Base-by-base conservation (phyloP, 257 asterid genomes). In the Gynochthodes officinalis region DNA sequence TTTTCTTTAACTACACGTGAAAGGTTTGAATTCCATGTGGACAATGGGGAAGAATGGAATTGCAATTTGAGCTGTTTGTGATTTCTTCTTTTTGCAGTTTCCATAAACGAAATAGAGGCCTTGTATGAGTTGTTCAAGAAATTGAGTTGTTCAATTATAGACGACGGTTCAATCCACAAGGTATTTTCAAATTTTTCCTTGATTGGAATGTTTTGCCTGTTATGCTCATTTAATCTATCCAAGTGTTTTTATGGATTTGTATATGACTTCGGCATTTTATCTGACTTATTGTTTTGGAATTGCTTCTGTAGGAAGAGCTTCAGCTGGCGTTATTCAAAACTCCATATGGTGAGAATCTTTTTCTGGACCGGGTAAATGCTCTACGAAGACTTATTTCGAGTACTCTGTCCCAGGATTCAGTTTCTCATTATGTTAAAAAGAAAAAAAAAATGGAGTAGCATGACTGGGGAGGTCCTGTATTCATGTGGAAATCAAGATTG, bases 101-200 rank as follows among this genome's bases (percentile, higher is more conserved):
- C 83, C 12, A 80, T 91, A 13, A 89, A 90, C 78, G 98, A 93
- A 79, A 82, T 93, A 72, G 97, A 91, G 77, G 96, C 97, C 42
- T 76, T 93, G 71, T 71, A 84, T 73, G 96, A 93, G 90, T 71
- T 93, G 85, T 93, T 84, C 79, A 91, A 93, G 85, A 81, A 86
- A 85, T 75, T 91, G 57, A 91, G 98, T 55, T 72, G 98, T 67
- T 88, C 96, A 0, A 88, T 93, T 60, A 85, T 89, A 23, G 96
- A 88, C 52, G 97, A 93, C n/a, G 98, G 96, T 13, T 87, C 88
- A 79, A 91, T 93, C 67, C 93, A 91, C 60, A 93, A 93, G 96
- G 97, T 86, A 71, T 30, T 32, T 10, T 66, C 27, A 39, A 7
- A 18, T 1, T 11, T 13, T 61, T 37, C 43, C 12, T 67, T 42